Evolutionary conservation across 306 rosid genomes (phyloP).

Genomic region (Carpinus fangiana): DNA sequence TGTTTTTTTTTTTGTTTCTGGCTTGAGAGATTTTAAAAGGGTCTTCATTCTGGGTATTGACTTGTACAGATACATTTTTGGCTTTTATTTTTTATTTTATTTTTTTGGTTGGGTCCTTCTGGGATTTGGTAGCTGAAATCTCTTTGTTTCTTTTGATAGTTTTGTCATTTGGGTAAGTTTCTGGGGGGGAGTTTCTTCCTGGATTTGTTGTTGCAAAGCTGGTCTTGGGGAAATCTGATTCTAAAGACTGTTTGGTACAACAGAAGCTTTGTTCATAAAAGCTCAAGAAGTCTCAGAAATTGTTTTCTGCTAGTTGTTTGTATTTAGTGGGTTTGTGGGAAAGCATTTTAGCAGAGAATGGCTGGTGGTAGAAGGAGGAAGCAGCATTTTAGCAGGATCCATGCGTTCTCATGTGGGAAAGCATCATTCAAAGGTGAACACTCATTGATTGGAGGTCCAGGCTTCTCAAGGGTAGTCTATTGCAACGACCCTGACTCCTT

Average conservation of each 20-base stretch:
- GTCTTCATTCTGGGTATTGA: conserved; percentile 17
- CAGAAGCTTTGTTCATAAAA: conserved; percentile 1
- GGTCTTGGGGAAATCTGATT: conserved; percentile 15
- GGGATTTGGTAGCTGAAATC: background rate
- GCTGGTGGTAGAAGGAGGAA: conserved; percentile 57
- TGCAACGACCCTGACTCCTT: conserved; percentile 68
- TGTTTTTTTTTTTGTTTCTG: background rate
- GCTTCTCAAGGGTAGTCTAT: conserved; percentile 80
- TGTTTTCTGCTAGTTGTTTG: background rate
- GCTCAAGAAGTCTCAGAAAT: background rate
- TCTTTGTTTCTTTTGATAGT: background rate
- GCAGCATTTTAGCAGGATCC: conserved; percentile 77
- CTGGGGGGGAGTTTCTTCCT: background rate
- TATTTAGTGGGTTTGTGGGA: background rate
- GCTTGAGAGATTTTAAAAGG: conserved; percentile 7
- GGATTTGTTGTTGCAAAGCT: conserved; percentile 9
- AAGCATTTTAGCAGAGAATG: conserved; percentile 33
- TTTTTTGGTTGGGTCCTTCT: background rate
- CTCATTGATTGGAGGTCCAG: conserved; percentile 89
- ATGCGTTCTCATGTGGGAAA: conserved; percentile 74
- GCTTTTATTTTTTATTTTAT: background rate
- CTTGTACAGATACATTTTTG: conserved; percentile 18
- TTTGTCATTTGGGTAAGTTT: conserved; percentile 6
- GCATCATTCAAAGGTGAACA: conserved; percentile 72
- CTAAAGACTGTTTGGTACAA: conserved; percentile 10